These are phyloP conservation scores for Saccharomyces uvarum DNA, from an alignment of 1,139 yeast genomes.

Conservation along the genomic window DNA sequence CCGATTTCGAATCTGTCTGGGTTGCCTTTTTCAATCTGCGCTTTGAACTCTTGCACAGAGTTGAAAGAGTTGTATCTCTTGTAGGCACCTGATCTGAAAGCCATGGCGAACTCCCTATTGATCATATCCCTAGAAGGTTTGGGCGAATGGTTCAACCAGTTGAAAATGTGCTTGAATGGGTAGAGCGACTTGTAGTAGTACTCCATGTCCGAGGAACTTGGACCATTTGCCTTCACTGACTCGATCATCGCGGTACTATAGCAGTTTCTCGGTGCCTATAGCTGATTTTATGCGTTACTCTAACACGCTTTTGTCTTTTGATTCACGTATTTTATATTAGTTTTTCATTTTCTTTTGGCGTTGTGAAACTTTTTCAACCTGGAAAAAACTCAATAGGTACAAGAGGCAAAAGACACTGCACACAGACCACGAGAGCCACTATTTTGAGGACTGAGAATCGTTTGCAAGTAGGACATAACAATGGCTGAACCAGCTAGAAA, in stretches of 20 bases:
- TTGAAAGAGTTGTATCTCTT: conserved; percentile 79
- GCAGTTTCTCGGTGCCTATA: neutral
- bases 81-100: conserved; percentile 76
- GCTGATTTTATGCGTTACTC: neutral
- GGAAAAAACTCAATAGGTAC: neutral
- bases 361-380: neutral
- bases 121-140: conserved; percentile 64
- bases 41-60: conserved; percentile 63
- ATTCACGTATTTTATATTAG: neutral
- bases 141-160: conserved; percentile 85
- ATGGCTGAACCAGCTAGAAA: neutral
- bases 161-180: conserved; percentile 68
- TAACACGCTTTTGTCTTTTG: neutral
- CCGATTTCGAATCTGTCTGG: conserved; percentile 96
- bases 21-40: conserved; percentile 59
- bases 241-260: conserved; percentile 5
- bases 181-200: conserved; percentile 66
- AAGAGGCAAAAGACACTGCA: neutral
- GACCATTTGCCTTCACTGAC: conserved; percentile 29
- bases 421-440: neutral
- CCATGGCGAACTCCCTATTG: conserved; percentile 91
- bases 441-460: neutral
- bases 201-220: conserved; percentile 60
- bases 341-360: neutral
- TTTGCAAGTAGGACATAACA: neutral